Conservation (phyloP, 2,329 filamentous ascomycete species). For the Penicillium sp. region DNA sequence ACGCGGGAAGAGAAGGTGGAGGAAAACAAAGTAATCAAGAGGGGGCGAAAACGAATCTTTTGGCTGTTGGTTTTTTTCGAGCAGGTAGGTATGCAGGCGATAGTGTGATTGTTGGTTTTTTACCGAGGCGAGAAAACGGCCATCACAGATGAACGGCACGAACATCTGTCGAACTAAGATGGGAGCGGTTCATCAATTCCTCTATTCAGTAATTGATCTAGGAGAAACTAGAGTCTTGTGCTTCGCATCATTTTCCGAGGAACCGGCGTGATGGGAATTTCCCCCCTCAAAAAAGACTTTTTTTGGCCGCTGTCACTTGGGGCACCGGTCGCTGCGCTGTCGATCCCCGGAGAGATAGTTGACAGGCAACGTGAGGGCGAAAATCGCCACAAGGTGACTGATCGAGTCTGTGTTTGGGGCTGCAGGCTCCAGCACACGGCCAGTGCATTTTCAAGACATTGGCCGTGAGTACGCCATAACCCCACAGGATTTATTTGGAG, state of each 20-base stretch:
- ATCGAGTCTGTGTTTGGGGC: conserved; percentile 21
- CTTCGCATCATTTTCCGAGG: not conserved
- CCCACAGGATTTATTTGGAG: conserved; percentile 17
- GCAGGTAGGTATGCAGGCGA: not conserved
- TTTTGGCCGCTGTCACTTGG: conserved; percentile 28
- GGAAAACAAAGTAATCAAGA: not conserved
- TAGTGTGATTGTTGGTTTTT: not conserved
- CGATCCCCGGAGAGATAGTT: conserved; percentile 29
- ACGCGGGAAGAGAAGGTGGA: conserved; percentile 22
- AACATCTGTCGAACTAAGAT: not conserved
- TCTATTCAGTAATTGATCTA: not conserved
- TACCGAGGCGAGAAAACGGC: too few species aligned
- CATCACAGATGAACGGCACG: too few species aligned
- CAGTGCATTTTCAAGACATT: conserved; percentile 29
- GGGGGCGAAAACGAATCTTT: not conserved
- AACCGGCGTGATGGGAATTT: not conserved
- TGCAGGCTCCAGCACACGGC: conserved; percentile 27
- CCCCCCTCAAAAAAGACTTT: conserved; percentile 3
- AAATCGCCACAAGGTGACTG: conserved; percentile 16
- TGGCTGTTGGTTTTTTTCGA: not conserved
- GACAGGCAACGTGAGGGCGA: conserved; percentile 15
- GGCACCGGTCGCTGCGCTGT: conserved; percentile 32
- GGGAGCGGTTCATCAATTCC: not conserved
- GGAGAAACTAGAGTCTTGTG: not conserved
- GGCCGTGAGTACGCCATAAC: conserved; percentile 13